These are phyloP conservation scores for Actinomortierella wolfii DNA, from an alignment of 371 early-diverging fungal species.

Conservation along the genomic window DNA sequence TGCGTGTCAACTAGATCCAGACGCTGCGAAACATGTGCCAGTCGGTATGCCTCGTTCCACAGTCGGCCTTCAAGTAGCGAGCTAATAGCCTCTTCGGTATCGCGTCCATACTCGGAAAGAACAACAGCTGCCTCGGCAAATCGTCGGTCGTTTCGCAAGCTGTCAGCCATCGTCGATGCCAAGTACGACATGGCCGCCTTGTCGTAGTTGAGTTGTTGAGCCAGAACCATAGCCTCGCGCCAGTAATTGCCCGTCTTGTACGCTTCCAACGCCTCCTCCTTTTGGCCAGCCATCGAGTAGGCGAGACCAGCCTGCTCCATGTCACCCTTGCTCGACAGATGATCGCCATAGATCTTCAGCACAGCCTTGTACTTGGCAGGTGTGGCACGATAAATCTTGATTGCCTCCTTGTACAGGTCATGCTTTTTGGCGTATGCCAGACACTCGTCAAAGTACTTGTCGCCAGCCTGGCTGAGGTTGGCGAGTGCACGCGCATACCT, in stretches of 20 bases:
- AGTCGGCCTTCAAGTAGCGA: slow-evolving; percentile 66
- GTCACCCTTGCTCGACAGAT: slow-evolving; percentile 56
- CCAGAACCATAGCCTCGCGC: slow-evolving; percentile 74
- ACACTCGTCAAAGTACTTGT: slow-evolving; percentile 69
- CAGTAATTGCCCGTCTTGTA: slow-evolving; percentile 70
- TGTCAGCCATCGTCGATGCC: slow-evolving; percentile 55
- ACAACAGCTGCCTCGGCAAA: slow-evolving; percentile 67
- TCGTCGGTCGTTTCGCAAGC: slow-evolving; percentile 59
- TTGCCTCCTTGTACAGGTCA: slow-evolving; percentile 64
- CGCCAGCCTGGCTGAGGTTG: slow-evolving; percentile 72
- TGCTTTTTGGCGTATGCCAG: slow-evolving; percentile 68
- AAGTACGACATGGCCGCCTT: slow-evolving; percentile 53
- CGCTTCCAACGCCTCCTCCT: slow-evolving; percentile 67
- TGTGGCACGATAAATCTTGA: slow-evolving; percentile 58
- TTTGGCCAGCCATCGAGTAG: slow-evolving; percentile 68
- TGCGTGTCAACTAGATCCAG: slow-evolving; percentile 76
- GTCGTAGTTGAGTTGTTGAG: slow-evolving; percentile 60
- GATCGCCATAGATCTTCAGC: slow-evolving; percentile 67
- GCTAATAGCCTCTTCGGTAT: slow-evolving; percentile 69
- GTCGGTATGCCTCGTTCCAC: slow-evolving; percentile 76
- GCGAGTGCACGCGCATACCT: slow-evolving; percentile 71
- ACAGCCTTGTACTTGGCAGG: slow-evolving; percentile 48
- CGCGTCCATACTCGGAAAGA: slow-evolving; percentile 69
- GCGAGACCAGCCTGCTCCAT: slow-evolving; percentile 77
- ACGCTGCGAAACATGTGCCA: slow-evolving; percentile 59